Conservation (phyloP, 257 asterid species). For the Leonotis leonurus region DNA sequence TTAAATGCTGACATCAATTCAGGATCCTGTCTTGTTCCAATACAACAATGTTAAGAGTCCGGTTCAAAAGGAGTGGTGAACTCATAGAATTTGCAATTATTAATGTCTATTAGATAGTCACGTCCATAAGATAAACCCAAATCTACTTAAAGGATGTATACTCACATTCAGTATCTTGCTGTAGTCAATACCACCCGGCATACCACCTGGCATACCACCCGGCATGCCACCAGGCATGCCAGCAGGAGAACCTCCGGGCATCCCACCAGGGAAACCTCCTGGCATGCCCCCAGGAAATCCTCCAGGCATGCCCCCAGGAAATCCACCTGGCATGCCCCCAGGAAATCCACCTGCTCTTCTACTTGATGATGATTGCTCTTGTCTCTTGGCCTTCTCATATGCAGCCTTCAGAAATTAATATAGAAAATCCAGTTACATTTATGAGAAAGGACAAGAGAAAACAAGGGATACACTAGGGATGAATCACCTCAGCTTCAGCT, state of each 20-base stretch:
- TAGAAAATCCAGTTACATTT: not conserved
- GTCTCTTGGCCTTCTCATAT: slow-evolving; percentile 84
- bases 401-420: slow-evolving; percentile 55
- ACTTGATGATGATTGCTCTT: slow-evolving; percentile 78
- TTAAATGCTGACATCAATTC: slow-evolving; percentile 95
- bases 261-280: slow-evolving; percentile 30
- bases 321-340: slow-evolving; percentile 45
- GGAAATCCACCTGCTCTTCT: slow-evolving; percentile 43
- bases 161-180: slow-evolving; percentile 86
- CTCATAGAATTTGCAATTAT: not conserved
- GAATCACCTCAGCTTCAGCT: slow-evolving; percentile 83
- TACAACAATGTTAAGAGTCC: not conserved
- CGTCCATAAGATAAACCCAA: not conserved
- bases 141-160: not conserved
- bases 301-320: slow-evolving; percentile 53
- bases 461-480: not conserved
- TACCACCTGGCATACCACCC: not conserved
- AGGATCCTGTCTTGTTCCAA: slow-evolving; percentile 67
- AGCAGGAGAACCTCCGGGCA: slow-evolving; percentile 42
- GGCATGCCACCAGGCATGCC: slow-evolving; percentile 27
- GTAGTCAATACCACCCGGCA: slow-evolving; percentile 50
- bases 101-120: not conserved
- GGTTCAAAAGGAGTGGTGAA: not conserved
- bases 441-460: not conserved
- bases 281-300: slow-evolving; percentile 57